phyloP scores from a whole-genome alignment of 192 early-diverging fungal species.

The Pilaira anomala region DNA sequence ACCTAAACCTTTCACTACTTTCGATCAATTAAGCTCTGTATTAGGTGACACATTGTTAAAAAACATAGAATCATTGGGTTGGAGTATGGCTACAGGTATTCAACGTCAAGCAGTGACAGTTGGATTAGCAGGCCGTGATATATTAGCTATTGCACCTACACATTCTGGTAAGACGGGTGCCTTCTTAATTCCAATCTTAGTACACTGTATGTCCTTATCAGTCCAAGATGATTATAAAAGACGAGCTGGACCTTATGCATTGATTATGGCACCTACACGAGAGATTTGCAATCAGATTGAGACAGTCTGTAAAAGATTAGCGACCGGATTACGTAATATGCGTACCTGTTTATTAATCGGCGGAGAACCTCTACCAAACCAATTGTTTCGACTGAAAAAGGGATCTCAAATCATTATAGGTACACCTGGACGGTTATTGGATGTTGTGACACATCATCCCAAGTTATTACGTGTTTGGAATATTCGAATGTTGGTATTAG shows the following conservation, averaged over 20 bases:
- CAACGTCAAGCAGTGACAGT: conserved; percentile 60
- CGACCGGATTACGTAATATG: conserved; percentile 44
- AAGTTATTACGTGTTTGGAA: conserved; percentile 35
- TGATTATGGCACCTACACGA: conserved; percentile 51
- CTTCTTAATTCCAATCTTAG: conserved; percentile 47
- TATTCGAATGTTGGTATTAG: conserved; percentile 47
- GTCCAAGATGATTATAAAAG: conserved; percentile 17
- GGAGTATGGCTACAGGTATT: conserved; percentile 48
- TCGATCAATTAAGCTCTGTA: conserved; percentile 37
- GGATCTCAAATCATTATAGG: conserved; percentile 55
- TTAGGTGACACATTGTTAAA: conserved; percentile 3
- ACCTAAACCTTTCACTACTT: conserved; percentile 42
- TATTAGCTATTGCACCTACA: conserved; percentile 48
- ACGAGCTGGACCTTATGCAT: conserved; percentile 36
- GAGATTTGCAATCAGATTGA: conserved; percentile 55
- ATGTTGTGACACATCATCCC: conserved; percentile 38
- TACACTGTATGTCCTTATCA: conserved; percentile 34
- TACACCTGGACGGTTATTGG: conserved; percentile 55
- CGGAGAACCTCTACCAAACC: conserved; percentile 51
- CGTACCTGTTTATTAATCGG: conserved; percentile 54
- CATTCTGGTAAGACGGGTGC: conserved; percentile 52
- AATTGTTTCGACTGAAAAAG: conserved; percentile 48
- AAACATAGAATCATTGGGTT: conserved; percentile 38
- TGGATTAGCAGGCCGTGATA: conserved; percentile 45
- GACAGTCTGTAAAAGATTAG: conserved; percentile 34